Evolutionary conservation across 2,329 filamentous ascomycete genomes (phyloP).

Genomic region (Fusarium gaditjirri): DNA sequence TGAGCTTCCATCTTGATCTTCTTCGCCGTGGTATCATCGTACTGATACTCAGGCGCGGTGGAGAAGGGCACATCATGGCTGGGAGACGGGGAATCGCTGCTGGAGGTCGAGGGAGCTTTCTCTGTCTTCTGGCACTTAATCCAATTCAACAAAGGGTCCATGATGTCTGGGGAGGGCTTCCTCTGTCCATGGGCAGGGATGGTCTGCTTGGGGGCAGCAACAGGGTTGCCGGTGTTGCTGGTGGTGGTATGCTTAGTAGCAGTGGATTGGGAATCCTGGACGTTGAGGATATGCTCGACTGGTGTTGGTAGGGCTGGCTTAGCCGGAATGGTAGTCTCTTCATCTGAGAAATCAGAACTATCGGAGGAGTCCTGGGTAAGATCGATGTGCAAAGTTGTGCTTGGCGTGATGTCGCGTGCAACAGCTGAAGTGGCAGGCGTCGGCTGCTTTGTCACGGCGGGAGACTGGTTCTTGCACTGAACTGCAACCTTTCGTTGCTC

Average conservation of each 20-base stretch:
- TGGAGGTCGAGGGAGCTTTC: background rate
- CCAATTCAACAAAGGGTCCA: background rate
- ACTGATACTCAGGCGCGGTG: constrained; percentile 2
- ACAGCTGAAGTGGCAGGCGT: background rate
- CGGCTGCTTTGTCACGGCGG: background rate
- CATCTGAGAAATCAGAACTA: constrained; percentile 25
- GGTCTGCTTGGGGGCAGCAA: background rate
- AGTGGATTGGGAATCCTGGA: background rate
- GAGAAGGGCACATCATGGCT: constrained; percentile 1
- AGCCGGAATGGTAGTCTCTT: background rate
- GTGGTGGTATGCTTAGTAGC: background rate
- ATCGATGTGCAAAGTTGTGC: constrained; percentile 3
- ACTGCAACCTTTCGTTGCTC: background rate
- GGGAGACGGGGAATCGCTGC: background rate
- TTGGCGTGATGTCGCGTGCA: background rate
- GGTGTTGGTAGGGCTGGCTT: background rate
- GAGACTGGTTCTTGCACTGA: background rate
- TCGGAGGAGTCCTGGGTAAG: constrained; percentile 18
- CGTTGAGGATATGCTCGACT: background rate
- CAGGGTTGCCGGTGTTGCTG: background rate
- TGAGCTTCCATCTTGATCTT: constrained; percentile 14
- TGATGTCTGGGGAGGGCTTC: background rate
- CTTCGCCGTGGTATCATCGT: background rate
- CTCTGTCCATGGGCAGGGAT: background rate
- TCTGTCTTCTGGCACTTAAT: background rate